A percentile compares a stretch with the other conserved stretches of the same genome.
Conservation (phyloP, 2,329 filamentous ascomycete species). For the Corynespora cassiicola region DNA sequence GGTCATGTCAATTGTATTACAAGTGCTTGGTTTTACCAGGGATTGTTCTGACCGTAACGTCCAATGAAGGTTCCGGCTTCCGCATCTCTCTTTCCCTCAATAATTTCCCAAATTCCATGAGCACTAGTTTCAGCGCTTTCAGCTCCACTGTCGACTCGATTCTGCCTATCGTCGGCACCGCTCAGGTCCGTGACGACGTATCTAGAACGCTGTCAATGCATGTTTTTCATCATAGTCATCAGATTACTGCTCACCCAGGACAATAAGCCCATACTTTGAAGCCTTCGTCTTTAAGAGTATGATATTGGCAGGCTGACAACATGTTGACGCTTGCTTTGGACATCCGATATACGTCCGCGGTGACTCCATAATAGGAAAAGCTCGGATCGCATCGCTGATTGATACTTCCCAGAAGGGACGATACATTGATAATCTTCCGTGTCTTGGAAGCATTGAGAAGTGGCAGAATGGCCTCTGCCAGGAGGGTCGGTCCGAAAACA, state of each 20-base stretch:
- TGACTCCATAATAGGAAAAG: conserved; percentile 3
- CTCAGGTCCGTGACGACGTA: conserved; percentile 34
- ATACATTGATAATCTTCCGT: conserved; percentile 45
- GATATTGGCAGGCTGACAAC: conserved; percentile 46
- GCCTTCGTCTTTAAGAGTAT: conserved; percentile 36
- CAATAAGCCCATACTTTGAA: conserved; percentile 39
- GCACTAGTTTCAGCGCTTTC: conserved; percentile 42
- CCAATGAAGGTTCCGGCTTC: conserved; percentile 33
- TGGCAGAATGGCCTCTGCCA: conserved; percentile 41
- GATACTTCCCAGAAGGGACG: conserved; percentile 41
- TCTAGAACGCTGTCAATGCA: too few relatives aligned
- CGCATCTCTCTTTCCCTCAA: conserved; percentile 36
- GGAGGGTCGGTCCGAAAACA: conserved; percentile 40
- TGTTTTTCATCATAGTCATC: too few relatives aligned
- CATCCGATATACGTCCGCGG: conserved; percentile 34
- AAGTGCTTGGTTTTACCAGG: conserved; percentile 32
- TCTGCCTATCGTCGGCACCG: conserved; percentile 22
- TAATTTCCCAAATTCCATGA: conserved; percentile 36
- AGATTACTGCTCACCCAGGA: too few relatives aligned
- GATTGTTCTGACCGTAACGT: conserved; percentile 22
- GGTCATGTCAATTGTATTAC: too few relatives aligned
- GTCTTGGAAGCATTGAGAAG: conserved; percentile 39
- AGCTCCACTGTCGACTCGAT: conserved; percentile 18
- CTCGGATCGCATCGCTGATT: conserved; percentile 21
- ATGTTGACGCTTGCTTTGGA: conserved; percentile 46